These are phyloP conservation scores for Trichoderma polysporum DNA, from an alignment of 2,329 filamentous ascomycete species.

Conservation along the genomic window DNA sequence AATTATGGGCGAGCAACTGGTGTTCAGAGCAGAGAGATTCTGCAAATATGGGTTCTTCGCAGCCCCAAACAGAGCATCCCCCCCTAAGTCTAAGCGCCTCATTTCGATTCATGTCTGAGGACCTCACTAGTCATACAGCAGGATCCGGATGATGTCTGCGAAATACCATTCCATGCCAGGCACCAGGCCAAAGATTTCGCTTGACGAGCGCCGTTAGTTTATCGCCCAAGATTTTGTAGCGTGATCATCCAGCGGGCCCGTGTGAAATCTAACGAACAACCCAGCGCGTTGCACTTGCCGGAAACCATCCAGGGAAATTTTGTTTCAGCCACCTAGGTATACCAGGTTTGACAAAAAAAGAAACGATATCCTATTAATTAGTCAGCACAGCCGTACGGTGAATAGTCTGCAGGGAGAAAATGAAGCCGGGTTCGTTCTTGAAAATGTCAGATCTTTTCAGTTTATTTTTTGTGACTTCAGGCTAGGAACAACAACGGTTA, in stretches of 20 bases:
- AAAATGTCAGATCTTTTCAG: constrained; percentile 74
- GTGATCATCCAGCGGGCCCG: not conserved
- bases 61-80: constrained; percentile 10
- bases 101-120: constrained; percentile 17
- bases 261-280: not conserved
- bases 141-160: not conserved
- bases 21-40: constrained; percentile 7
- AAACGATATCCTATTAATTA: not conserved
- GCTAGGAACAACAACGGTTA: constrained; percentile 52
- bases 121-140: not conserved
- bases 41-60: constrained; percentile 1
- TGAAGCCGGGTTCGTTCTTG: not conserved
- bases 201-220: not conserved
- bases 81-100: not conserved
- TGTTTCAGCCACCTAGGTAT: not conserved
- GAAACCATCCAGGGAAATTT: not conserved
- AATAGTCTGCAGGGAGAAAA: not conserved
- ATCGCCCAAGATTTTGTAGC: not conserved
- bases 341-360: not conserved
- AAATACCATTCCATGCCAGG: not conserved
- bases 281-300: not conserved
- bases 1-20: not conserved
- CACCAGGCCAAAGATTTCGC: not conserved
- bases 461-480: constrained; percentile 54
- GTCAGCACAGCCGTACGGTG: not conserved